Conservation (phyloP, 2,329 filamentous ascomycete species). For the Trichoderma endophyticum region DNA sequence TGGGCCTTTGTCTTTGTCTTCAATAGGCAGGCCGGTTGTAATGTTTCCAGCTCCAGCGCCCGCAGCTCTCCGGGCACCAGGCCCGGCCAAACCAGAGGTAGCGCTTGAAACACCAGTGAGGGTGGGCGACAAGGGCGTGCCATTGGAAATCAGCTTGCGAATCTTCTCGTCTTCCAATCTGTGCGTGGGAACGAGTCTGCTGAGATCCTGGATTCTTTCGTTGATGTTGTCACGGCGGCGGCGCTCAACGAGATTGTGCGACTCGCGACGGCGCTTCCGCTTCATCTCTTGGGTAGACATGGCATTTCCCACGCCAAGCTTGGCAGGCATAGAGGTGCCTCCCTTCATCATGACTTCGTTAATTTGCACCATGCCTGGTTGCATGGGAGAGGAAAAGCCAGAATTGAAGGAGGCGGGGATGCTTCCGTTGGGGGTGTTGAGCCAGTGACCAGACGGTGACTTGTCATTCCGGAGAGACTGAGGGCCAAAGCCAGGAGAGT, state of each 20-base stretch:
- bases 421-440: conserved; percentile 74
- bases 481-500: conserved; percentile 68
- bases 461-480: conserved; percentile 82
- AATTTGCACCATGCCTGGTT: conserved; percentile 69
- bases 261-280: conserved; percentile 84
- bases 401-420: conserved; percentile 85
- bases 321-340: conserved; percentile 83
- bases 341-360: conserved; percentile 86
- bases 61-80: conserved; percentile 75
- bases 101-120: conserved; percentile 69
- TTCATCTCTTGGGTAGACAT: conserved; percentile 90
- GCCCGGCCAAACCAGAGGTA: conserved; percentile 83
- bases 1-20: conserved; percentile 97
- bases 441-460: conserved; percentile 84
- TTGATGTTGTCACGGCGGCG: conserved; percentile 97
- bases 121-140: conserved; percentile 81
- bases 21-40: conserved; percentile 85
- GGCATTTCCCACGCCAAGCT: conserved; percentile 60
- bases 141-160: conserved; percentile 89
- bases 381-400: conserved; percentile 79
- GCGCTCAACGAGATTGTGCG: conserved; percentile 94
- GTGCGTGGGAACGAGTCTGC: conserved; percentile 86
- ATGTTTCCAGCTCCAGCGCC: conserved; percentile 72
- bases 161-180: conserved; percentile 96
- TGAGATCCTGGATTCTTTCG: conserved; percentile 94